Percentiles rank a stretch among this genome's conserved stretches.
Evolutionary conservation across 148 eudicot species (phyloP).

Genomic region (Vaccinium macrocarpon): DNA sequence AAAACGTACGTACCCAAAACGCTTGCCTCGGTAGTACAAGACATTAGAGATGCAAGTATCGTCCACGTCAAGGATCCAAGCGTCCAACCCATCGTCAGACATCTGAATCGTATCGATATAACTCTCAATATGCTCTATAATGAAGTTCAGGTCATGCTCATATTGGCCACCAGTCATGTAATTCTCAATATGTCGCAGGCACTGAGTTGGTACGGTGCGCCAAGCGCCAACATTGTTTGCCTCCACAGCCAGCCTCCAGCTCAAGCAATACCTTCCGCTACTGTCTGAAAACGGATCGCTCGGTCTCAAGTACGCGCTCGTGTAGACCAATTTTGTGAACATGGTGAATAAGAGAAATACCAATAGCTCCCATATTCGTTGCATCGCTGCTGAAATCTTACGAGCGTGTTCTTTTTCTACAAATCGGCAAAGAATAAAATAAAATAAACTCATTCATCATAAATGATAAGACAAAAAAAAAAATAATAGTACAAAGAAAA

Average conservation of each 20-base stretch:
- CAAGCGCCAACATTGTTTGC: conserved; percentile 62
- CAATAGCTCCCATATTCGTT: conserved; percentile 15
- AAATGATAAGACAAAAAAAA: no score
- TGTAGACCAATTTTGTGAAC: conserved; percentile 16
- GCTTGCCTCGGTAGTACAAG: conserved; percentile 46
- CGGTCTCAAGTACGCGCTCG: conserved; percentile 10
- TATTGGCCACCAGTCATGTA: conserved; percentile 82
- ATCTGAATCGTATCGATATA: conserved; percentile 43
- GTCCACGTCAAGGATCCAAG: conserved; percentile 82
- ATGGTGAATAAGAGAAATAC: conserved; percentile 21
- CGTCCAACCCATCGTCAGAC: conserved; percentile 50
- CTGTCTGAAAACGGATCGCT: not conserved
- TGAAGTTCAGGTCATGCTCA: conserved; percentile 42
- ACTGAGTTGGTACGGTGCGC: conserved; percentile 64
- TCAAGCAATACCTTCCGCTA: conserved; percentile 46
- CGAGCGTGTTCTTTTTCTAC: not conserved
- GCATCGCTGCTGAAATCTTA: conserved; percentile 6
- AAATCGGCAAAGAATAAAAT: not conserved
- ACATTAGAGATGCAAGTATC: conserved; percentile 84
- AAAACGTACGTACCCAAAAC: conserved; percentile 51
- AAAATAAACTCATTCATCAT: not conserved
- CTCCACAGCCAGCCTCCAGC: conserved; percentile 86
- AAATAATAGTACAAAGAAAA: no score
- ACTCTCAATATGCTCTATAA: conserved; percentile 37
- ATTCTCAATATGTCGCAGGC: conserved; percentile 47